Percentiles rank a stretch among this genome's conserved stretches.
phyloP scores from a whole-genome alignment of 345 rosid genomes.

The Schrenkiella parvula region DNA sequence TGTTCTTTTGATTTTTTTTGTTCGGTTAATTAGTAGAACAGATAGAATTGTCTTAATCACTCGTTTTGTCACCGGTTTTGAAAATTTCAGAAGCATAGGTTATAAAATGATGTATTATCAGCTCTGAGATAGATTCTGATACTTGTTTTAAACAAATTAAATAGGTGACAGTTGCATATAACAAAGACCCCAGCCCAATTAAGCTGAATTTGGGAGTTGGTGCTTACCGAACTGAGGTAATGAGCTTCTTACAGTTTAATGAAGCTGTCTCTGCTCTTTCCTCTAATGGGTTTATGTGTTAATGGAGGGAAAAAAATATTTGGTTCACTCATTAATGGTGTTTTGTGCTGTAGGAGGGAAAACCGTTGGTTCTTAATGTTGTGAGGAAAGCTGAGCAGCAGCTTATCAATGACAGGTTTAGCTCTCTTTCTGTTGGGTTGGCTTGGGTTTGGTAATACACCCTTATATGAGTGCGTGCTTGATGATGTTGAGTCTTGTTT shows the following conservation, averaged over 20 bases:
- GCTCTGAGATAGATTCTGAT: not conserved
- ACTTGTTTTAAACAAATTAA: not conserved
- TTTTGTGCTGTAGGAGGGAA: conserved; percentile 53
- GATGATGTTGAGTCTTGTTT: conserved; percentile 7
- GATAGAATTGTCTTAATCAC: not conserved
- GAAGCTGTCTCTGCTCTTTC: conserved; percentile 3
- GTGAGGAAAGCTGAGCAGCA: conserved; percentile 79
- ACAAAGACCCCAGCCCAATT: conserved; percentile 85
- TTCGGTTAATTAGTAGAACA: not conserved
- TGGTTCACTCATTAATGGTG: not conserved
- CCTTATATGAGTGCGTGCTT: not conserved
- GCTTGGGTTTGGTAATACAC: not conserved
- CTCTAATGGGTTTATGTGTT: not conserved
- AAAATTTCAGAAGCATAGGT: not conserved
- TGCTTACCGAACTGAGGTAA: conserved; percentile 91
- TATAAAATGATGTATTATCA: not conserved
- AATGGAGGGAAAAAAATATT: not conserved
- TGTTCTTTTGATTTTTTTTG: not conserved
- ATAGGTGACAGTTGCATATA: conserved; percentile 90
- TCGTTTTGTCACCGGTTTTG: not conserved
- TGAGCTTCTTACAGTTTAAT: not conserved
- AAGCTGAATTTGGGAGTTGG: conserved; percentile 96
- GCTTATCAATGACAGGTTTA: conserved; percentile 61
- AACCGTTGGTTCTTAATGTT: conserved; percentile 69
- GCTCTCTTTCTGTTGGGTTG: not conserved